phyloP scores from a whole-genome alignment of 495 filamentous ascomycete species.

The Podospora australis region DNA sequence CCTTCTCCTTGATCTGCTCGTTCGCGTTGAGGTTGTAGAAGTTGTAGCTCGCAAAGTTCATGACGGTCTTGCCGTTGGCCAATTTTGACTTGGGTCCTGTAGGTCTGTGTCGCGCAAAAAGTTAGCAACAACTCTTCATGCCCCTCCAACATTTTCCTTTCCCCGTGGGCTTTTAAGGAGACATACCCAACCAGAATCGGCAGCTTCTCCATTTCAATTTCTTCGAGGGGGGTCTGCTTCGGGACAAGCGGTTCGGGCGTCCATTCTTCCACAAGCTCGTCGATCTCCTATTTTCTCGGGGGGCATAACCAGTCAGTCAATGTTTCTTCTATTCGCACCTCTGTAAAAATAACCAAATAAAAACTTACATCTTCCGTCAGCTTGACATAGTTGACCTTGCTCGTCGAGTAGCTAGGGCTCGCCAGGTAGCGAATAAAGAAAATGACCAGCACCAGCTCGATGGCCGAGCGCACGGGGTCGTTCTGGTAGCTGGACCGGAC shows the following conservation, averaged over 20 bases:
- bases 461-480: slow-evolving; percentile 85
- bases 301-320: no score
- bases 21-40: slow-evolving; percentile 95
- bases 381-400: slow-evolving; percentile 77
- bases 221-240: slow-evolving; percentile 62
- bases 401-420: slow-evolving; percentile 82
- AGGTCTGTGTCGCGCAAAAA: slow-evolving; percentile 47
- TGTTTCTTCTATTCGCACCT: no score
- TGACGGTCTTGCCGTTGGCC: slow-evolving; percentile 80
- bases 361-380: slow-evolving; percentile 68
- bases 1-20: slow-evolving; percentile 87
- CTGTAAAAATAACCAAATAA: no score
- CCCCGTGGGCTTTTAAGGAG: neutral
- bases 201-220: slow-evolving; percentile 73
- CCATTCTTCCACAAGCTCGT: slow-evolving; percentile 97
- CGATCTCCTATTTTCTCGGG: slow-evolving; percentile 69
- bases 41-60: slow-evolving; percentile 88
- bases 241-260: slow-evolving; percentile 86
- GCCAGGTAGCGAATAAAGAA: slow-evolving; percentile 93
- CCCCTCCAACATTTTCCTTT: neutral
- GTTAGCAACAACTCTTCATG: no score
- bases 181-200: slow-evolving; percentile 80
- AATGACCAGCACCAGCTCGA: slow-evolving; percentile 90
- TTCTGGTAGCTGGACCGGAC: slow-evolving; percentile 96
- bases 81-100: slow-evolving; percentile 88